Base-by-base conservation (phyloP, 2,329 filamentous ascomycete species). In the Ophiocordyceps robertsii region DNA sequence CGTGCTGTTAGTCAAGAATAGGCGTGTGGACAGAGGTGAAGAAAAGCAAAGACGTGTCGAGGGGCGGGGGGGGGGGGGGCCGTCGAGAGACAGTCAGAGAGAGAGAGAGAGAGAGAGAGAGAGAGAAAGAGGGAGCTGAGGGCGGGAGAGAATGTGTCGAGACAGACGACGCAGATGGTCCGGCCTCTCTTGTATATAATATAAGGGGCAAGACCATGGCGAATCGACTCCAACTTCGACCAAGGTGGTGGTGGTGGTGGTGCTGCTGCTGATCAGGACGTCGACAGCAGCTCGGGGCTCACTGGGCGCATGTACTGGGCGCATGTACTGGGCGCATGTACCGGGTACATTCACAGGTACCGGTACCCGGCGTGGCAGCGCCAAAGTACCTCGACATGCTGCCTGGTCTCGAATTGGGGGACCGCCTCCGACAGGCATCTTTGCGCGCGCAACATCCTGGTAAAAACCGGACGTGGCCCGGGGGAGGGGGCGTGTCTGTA, bases 81-180 rank as follows among this genome's bases (percentile, higher is more conserved):
- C 19, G 3, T 19, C 4, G 19, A 19, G 19, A 19, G n/a, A n/a
- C n/a, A n/a, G 19, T 19, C 3, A 19, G 19, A 19, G 19, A 19
- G 3, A 3, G 19, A 4, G 19, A 19, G 33, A 43, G 29, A 36
- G 39, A 19, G 19, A 19, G 3, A 3, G 19, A 4, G 19, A 19
- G 33, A 43, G 29, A 36, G 39, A n/a, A n/a, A n/a, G n/a, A n/a
- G n/a, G n/a, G n/a, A n/a, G n/a, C n/a, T n/a, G n/a, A n/a, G n/a
- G n/a, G n/a, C n/a, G 29, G 38, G 39, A 40, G 43, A 39, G 41
- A 43, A 41, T 43, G 43, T 44, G 44, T 39, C 35, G 29, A 45
- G 39, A 38, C 43, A 35, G 44, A 37, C 47, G 49, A 46, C 44
- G 50, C 46, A 49, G 49, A 47, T 46, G 50, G 47, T 39, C 49